Evolutionary conservation across 176 grass and related monocot species (phyloP), one percentile per base, ranked within the genome.

Genomic region (Thinopyrum elongatum): DNA sequence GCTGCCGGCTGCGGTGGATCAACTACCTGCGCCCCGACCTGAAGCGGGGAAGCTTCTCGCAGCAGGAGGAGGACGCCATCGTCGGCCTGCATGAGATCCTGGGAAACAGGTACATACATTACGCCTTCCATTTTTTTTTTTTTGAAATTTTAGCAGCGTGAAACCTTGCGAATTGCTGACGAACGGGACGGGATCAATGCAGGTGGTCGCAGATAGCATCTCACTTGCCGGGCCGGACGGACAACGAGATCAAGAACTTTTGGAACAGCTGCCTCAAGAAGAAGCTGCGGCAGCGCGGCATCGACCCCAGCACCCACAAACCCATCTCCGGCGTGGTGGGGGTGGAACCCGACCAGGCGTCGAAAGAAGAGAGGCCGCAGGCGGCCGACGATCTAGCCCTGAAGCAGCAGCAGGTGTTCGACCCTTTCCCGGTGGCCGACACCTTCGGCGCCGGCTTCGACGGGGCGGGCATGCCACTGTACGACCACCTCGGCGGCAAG

Each of bases 191-290:
- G 58, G 39, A 55, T 21, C 17, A 26, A 25, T 42, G 62, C 89
- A 97, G 94, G 83, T 97, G 94, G 94, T 97, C 94, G 8, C 94
- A 97, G 83, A 97, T 97, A 67, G 94, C 94, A 33, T 88, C 94
- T 19, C 90, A 94, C 29, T 74, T 97, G 88, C 94, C 94, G 1
- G 94, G 94, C 15, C 89, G 94, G 82, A 97, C 94, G 49, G 94
- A 97, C 70, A 97, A 97, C 79, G 94, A 97, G 83, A 97, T 97
- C 80, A 97, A 97, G 75, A 97, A 97, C 86, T 97, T 92, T 82
- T 97, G 94, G 94, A 97, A 97, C 69, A 94, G 92, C 70, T 87
- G 88, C 88, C 88, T 97, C 65, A 97, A 97, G 90, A 97, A 94
- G 92, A 97, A 92, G 90, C 92, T 97, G 35, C 85, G 90, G 6